Base-by-base conservation (phyloP, 768 basidiomycete genomes). In the Kwoniella newhampshirensis region DNA sequence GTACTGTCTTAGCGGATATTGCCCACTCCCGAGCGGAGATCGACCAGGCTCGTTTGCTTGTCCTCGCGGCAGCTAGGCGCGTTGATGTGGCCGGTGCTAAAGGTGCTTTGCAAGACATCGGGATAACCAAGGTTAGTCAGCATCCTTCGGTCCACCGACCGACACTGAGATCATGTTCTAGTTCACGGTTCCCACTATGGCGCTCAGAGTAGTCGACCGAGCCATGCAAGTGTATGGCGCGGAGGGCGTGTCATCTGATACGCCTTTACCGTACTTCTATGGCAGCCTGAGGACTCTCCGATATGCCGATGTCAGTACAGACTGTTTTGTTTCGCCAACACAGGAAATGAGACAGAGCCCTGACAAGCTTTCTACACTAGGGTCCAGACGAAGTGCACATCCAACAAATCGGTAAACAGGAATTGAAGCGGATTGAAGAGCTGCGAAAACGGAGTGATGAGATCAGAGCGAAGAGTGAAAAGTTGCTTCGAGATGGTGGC, bases 101-200 rank as follows among this genome's bases (percentile, higher is more conserved):
- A 76, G 92, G 90, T 27, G 96, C 96, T 0, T 70, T 97, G 74
- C 94, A 96, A 77, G 96, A 98, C 76, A 98, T 99, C 67, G 93
- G 91, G 21, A 89, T 97, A 58, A 91, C 96, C 41, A 99, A 99
- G 82, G 94, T 88, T 60, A 28, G 76, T 59, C 17, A 11, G 4
- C 9, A 20, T 2, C 6, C 30, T 8, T 9, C 2, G 8, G 13
- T 11, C 28, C 11, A n/a, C 6, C 28, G 30, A 36, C 56, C 51
- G 17, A 54, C 53, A 37, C 23, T 42, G 27, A 36, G 30, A 26
- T 9, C 13, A n/a, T 37, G 15, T 47, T 32, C 2, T 63, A 98
- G 93, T 94, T 96, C 68, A 86, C 91, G 35, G 91, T 98, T 11
- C 96, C 96, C 12, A 82, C 82, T 0, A 90, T 94, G 88, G 94